Percentiles rank a stretch among this genome's conserved stretches.
These are phyloP conservation scores for Botryobasidium botryosum DNA, from an alignment of 768 basidiomycete genomes.

Conservation along the genomic window DNA sequence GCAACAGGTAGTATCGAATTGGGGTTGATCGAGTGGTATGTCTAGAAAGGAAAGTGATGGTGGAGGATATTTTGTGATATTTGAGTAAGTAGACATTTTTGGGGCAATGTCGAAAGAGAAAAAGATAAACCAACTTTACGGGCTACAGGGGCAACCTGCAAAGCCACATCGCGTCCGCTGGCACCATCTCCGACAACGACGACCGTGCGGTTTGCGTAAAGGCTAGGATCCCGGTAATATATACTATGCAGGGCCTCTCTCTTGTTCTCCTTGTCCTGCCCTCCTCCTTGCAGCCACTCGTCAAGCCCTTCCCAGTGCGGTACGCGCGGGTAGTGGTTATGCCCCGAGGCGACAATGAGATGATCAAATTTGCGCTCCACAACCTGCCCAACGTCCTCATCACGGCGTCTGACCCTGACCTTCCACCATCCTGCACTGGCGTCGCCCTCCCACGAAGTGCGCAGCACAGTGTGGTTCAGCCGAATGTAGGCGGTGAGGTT, in stretches of 20 bases:
- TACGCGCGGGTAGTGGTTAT: conserved; percentile 34
- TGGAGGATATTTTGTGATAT: neutral
- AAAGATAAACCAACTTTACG: neutral
- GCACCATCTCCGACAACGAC: conserved; percentile 33
- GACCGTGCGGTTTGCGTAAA: conserved; percentile 27
- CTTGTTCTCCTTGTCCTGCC: too few relatives aligned
- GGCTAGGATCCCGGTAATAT: conserved; percentile 33
- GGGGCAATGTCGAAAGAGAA: too few relatives aligned
- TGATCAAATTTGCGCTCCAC: conserved; percentile 28
- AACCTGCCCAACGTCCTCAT: neutral
- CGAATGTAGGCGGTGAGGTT: conserved; percentile 26
- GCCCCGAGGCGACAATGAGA: conserved; percentile 38
- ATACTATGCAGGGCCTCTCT: conserved; percentile 35
- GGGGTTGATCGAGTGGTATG: conserved; percentile 8
- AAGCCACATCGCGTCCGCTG: conserved; percentile 31
- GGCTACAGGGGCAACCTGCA: conserved; percentile 23
- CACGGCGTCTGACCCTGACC: conserved; percentile 21
- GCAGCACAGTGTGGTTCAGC: conserved; percentile 28
- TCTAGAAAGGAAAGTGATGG: neutral
- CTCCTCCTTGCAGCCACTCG: conserved; percentile 36
- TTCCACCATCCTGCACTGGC: conserved; percentile 28
- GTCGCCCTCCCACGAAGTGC: conserved; percentile 30
- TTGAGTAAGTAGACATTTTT: neutral
- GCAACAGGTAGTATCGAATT: neutral
- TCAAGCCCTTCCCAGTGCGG: conserved; percentile 32